Evolutionary conservation across 495 filamentous ascomycete genomes (phyloP).

Genomic region (Penicillium maclennaniae): DNA sequence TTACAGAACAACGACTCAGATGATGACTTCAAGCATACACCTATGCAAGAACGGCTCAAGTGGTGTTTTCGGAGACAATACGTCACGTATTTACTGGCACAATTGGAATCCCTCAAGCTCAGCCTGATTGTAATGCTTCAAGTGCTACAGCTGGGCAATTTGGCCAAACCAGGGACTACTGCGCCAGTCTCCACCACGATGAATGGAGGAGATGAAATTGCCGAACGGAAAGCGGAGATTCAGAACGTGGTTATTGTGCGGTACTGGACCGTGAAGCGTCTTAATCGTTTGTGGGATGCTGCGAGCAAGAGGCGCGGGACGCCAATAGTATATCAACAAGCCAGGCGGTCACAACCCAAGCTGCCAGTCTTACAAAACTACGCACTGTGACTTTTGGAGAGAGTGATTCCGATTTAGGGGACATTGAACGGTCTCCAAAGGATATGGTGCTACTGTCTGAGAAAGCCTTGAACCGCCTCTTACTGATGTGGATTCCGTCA

Average conservation of each 20-base stretch:
- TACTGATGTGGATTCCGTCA: conserved; percentile 32
- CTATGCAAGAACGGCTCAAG: conserved; percentile 37
- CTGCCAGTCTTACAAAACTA: conserved; percentile 25
- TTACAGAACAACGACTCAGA: conserved; percentile 34
- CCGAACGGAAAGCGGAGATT: conserved; percentile 41
- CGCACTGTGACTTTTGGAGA: conserved; percentile 27
- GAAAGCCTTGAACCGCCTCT: conserved; percentile 33
- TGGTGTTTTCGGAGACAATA: conserved; percentile 45
- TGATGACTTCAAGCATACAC: conserved; percentile 25
- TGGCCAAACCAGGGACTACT: conserved; percentile 15
- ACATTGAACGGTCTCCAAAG: conserved; percentile 36
- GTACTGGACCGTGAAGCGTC: conserved; percentile 40
- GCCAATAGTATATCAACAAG: conserved; percentile 25
- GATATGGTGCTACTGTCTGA: conserved; percentile 38
- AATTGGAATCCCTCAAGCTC: conserved; percentile 44
- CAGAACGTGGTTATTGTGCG: conserved; percentile 48
- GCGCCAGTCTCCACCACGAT: neutral
- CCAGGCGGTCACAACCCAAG: conserved; percentile 23
- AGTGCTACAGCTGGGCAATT: conserved; percentile 35
- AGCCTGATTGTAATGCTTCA: conserved; percentile 42
- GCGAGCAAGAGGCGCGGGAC: conserved; percentile 36
- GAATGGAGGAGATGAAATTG: conserved; percentile 26
- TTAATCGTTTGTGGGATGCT: conserved; percentile 37
- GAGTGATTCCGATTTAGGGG: conserved; percentile 31
- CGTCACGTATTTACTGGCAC: conserved; percentile 42